A percentile compares a stretch with the other conserved stretches of the same genome.
Evolutionary conservation across 139 green algal genomes (phyloP).

Genomic region (Klebsormidium nitens): DNA sequence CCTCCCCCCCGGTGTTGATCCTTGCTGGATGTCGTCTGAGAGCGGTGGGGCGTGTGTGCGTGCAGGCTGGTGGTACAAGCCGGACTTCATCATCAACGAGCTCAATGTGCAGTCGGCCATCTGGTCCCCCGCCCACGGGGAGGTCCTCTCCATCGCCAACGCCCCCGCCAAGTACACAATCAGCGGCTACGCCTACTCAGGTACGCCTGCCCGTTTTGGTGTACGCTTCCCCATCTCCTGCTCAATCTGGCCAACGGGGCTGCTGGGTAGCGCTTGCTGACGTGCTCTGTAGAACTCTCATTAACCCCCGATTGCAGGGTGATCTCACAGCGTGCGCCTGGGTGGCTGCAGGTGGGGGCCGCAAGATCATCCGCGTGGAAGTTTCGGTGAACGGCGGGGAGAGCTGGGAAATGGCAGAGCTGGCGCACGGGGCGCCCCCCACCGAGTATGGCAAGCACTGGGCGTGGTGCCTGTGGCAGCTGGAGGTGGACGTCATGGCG

Average conservation of each 20-base stretch:
- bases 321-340: no score
- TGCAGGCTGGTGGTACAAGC: conserved; percentile 87
- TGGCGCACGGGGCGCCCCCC: conserved; percentile 39
- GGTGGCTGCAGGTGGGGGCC: conserved; percentile 56
- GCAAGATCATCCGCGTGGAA: conserved; percentile 87
- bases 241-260: no score
- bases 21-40: no score
- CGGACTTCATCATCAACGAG: conserved; percentile 98
- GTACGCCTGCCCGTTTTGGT: neutral
- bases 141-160: conserved; percentile 61
- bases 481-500: conserved; percentile 2
- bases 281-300: no score
- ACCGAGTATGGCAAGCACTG: conserved; percentile 75
- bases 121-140: conserved; percentile 76
- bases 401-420: conserved; percentile 68
- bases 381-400: conserved; percentile 80
- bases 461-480: conserved; percentile 48
- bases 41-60: neutral
- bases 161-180: conserved; percentile 18
- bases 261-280: no score
- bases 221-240: no score
- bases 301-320: no score
- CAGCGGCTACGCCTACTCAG: conserved; percentile 49
- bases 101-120: conserved; percentile 95
- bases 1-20: no score